Evolutionary conservation across 2,329 filamentous ascomycete genomes (phyloP).

Genomic region (Monilinia fructigena): DNA sequence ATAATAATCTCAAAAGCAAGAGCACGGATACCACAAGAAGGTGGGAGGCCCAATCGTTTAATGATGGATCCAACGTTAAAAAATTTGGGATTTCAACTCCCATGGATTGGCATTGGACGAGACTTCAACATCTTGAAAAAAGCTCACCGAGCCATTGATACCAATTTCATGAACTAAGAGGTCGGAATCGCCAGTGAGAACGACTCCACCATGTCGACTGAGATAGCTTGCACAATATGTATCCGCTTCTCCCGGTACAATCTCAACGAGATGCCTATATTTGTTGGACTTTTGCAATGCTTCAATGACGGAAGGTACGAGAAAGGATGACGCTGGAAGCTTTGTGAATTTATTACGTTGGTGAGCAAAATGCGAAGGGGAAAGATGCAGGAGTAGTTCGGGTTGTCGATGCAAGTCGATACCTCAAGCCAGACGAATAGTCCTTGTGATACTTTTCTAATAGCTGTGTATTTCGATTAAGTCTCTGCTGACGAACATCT

Average conservation of each 20-base stretch:
- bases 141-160: conserved; percentile 58
- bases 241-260: conserved; percentile 86
- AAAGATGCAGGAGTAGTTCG: conserved; percentile 10
- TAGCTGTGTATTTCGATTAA: conserved; percentile 32
- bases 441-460: conserved; percentile 33
- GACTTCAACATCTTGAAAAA: conserved; percentile 61
- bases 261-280: conserved; percentile 47
- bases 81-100: conserved; percentile 36
- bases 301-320: conserved; percentile 76
- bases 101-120: conserved; percentile 24
- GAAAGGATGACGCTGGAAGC: conserved; percentile 57
- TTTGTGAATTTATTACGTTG: conserved; percentile 33
- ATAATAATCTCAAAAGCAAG: conserved; percentile 40
- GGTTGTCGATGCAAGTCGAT: conserved; percentile 21
- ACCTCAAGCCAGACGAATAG: conserved; percentile 26
- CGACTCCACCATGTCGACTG: conserved; percentile 51
- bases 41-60: conserved; percentile 45
- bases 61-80: conserved; percentile 48
- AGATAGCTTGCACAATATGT: conserved; percentile 70
- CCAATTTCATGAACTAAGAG: conserved; percentile 73
- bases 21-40: conserved; percentile 42
- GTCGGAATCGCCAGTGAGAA: conserved; percentile 86
- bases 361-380: conserved; percentile 31
- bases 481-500: conserved; percentile 33
- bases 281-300: conserved; percentile 51